phyloP scores from a whole-genome alignment of 805 yeast genomes.

The Candida koratica region DNA sequence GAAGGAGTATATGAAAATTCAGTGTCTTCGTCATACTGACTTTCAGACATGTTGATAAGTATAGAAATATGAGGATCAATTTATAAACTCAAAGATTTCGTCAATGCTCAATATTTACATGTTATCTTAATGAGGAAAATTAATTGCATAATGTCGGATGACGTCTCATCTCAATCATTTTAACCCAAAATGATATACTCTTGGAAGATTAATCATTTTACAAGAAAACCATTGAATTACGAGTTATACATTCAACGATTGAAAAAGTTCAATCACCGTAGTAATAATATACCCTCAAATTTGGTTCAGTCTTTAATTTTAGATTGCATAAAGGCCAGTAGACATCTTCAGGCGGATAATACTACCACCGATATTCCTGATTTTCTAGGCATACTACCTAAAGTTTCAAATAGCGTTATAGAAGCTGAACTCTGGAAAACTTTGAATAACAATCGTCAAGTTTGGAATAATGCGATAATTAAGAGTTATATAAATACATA shows the following conservation, averaged over 20 bases:
- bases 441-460: not conserved
- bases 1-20: constrained; percentile 15
- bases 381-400: constrained; percentile 5
- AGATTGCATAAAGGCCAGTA: constrained; percentile 23
- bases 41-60: constrained; percentile 4
- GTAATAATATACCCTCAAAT: not conserved
- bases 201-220: no score
- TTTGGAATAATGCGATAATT: not conserved
- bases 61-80: not conserved
- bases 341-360: constrained; percentile 17
- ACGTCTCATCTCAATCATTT: not conserved
- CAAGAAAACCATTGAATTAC: constrained; percentile 4
- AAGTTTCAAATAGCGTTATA: not conserved
- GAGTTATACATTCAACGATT: constrained; percentile 4
- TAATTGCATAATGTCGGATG: constrained; percentile 1
- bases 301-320: constrained; percentile 7
- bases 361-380: not conserved
- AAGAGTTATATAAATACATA: constrained; percentile 4
- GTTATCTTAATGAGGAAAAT: constrained; percentile 1
- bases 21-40: constrained; percentile 7
- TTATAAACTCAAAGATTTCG: not conserved
- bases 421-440: constrained; percentile 4
- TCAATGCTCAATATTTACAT: constrained; percentile 1
- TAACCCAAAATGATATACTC: no score
- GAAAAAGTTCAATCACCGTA: not conserved